Evolutionary conservation across 441 rosid species (phyloP), one percentile per base, ranked within the genome.

Genomic region (Populus hybrid): DNA sequence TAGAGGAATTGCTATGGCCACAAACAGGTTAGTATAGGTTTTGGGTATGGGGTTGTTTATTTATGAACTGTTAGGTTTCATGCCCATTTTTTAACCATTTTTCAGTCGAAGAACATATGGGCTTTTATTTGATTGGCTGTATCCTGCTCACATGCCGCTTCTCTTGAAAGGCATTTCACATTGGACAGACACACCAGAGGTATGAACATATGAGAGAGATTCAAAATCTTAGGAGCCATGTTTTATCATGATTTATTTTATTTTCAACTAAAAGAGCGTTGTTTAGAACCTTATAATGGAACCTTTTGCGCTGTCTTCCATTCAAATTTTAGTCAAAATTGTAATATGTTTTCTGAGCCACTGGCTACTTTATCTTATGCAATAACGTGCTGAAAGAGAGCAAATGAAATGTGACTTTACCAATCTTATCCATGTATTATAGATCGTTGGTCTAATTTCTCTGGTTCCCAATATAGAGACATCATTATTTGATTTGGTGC

Each of bases 121-220:
- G 81, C 85, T 97, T 83, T 85, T 97, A 77, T 97, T 97, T 85
- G 99, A 95, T 82, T 97, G 99, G 99, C 88, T 97, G 61, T 97
- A 97, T 88, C 99, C 99, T 69, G 88, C 89, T 40, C 99, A 95
- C 88, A 86, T 95, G 94, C 96, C 99, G 70, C 89, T 93, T 86
- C 93, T 97, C 78, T 87, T 93, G 87, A 95, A 90, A 87, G 96
- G 93, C 81, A 86, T 97, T 78, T 86, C 97, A 34, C 94, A 92
- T 79, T 97, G 98, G 99, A 86, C 93, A 63, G 99, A 97, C 88
- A 89, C 98, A 21, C 99, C 99, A 6, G 98, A 93, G 99, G 99
- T 97, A 91, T 78, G 78, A 71, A 53, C 32, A 18, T 18, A 53
- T 1, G 61, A 69, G 59, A 63, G 75, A 38, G 2, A 61, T 36